phyloP scores from a whole-genome alignment of 202 grass and related monocot species.

The Setaria italica region DNA sequence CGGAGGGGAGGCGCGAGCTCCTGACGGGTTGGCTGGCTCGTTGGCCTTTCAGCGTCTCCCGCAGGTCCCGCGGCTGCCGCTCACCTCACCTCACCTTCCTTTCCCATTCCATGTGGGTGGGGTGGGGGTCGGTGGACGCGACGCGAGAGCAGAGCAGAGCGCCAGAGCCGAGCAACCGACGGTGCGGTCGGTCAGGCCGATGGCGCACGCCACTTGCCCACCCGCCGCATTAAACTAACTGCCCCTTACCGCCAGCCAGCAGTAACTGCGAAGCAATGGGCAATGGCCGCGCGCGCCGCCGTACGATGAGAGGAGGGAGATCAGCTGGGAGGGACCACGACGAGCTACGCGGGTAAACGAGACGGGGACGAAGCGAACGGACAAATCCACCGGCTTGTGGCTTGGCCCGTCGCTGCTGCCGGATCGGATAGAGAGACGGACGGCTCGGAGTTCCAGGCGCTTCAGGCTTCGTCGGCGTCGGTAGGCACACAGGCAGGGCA shows the following conservation, averaged over 20 bases:
- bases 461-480: background rate
- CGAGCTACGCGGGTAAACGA: background rate
- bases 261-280: background rate
- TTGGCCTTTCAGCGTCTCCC: background rate
- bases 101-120: constrained; percentile 39
- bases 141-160: background rate
- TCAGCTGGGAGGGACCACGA: too few relatives aligned
- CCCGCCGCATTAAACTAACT: background rate
- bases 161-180: constrained; percentile 8
- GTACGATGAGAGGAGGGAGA: background rate
- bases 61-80: background rate
- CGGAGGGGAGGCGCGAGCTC: background rate
- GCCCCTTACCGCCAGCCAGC: background rate
- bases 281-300: background rate
- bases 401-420: too few relatives aligned
- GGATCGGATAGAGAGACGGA: background rate
- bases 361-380: too few relatives aligned
- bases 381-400: too few relatives aligned
- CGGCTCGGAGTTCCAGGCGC: constrained; percentile 12
- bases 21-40: background rate
- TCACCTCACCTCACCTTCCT: constrained; percentile 17
- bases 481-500: background rate
- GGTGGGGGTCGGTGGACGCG: constrained; percentile 26
- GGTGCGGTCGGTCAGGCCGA: background rate
- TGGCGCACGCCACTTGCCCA: constrained; percentile 40